Evolutionary conservation across 805 yeast species (phyloP).

Genomic region (Lipomyces oligophaga): DNA sequence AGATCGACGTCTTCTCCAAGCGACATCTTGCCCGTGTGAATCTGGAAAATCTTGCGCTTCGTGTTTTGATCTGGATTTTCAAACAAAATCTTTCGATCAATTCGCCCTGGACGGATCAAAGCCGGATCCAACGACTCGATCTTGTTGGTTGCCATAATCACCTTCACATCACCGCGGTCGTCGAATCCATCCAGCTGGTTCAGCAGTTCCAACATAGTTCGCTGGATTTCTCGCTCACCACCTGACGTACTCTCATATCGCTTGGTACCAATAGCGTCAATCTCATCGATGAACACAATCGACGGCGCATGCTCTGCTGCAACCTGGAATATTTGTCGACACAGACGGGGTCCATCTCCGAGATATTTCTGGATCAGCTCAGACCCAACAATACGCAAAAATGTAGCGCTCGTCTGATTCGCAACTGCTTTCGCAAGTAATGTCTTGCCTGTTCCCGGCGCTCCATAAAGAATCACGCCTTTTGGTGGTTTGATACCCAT

Average conservation of each 20-base stretch:
- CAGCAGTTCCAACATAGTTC: conserved; percentile 93
- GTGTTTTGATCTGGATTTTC: conserved; percentile 94
- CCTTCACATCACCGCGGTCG: conserved; percentile 95
- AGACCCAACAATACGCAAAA: conserved; percentile 92
- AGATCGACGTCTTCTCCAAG: conserved; percentile 81
- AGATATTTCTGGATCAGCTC: conserved; percentile 94
- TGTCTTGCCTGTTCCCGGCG: conserved; percentile 98
- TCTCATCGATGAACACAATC: conserved; percentile 97
- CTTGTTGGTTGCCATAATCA: conserved; percentile 96
- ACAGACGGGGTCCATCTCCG: conserved; percentile 95
- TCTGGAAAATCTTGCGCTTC: conserved; percentile 84
- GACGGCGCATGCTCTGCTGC: conserved; percentile 98
- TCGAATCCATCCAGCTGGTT: conserved; percentile 97
- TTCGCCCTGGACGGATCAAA: conserved; percentile 92
- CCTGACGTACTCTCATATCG: conserved; percentile 89
- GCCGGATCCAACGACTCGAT: conserved; percentile 95
- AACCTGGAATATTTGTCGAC: conserved; percentile 90
- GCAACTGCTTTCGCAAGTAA: conserved; percentile 96
- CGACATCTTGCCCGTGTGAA: conserved; percentile 92
- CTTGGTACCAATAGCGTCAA: conserved; percentile 98
- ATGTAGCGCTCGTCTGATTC: conserved; percentile 94
- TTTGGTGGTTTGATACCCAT: conserved; percentile 99
- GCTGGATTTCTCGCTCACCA: conserved; percentile 95
- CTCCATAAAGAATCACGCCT: conserved; percentile 95
- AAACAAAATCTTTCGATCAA: conserved; percentile 90